Conservation (phyloP, 352 stramenopile species). For the Globisporangium spinosum region DNA sequence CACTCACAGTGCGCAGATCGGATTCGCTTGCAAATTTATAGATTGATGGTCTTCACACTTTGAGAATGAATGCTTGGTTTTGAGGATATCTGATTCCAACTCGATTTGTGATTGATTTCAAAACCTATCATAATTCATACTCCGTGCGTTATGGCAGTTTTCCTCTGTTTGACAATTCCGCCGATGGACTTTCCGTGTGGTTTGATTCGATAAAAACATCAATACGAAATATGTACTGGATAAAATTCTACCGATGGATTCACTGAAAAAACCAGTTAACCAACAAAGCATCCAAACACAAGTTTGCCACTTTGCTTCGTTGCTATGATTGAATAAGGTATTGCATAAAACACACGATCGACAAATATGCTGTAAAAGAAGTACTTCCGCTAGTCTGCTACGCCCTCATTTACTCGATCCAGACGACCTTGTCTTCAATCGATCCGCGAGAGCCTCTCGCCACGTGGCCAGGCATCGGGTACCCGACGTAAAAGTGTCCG, state of each 20-base stretch:
- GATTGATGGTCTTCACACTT: too few relatives aligned
- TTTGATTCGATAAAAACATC: background rate
- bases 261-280: background rate
- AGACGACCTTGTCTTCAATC: conserved; percentile 72
- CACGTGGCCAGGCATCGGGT: conserved; percentile 43
- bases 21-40: too few relatives aligned
- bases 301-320: background rate
- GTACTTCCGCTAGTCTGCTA: background rate
- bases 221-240: background rate
- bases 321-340: background rate
- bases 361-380: background rate
- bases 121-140: too few relatives aligned
- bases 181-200: background rate
- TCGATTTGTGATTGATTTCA: too few relatives aligned
- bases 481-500: conserved; percentile 80
- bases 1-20: too few relatives aligned
- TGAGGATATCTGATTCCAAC: too few relatives aligned
- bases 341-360: background rate
- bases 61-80: too few relatives aligned
- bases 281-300: background rate
- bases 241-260: background rate
- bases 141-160: too few relatives aligned
- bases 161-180: background rate
- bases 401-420: conserved; percentile 24
- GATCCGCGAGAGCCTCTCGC: conserved; percentile 50